Base-by-base conservation (phyloP, 495 filamentous ascomycete species). In the Aspergillus sclerotioniger region DNA sequence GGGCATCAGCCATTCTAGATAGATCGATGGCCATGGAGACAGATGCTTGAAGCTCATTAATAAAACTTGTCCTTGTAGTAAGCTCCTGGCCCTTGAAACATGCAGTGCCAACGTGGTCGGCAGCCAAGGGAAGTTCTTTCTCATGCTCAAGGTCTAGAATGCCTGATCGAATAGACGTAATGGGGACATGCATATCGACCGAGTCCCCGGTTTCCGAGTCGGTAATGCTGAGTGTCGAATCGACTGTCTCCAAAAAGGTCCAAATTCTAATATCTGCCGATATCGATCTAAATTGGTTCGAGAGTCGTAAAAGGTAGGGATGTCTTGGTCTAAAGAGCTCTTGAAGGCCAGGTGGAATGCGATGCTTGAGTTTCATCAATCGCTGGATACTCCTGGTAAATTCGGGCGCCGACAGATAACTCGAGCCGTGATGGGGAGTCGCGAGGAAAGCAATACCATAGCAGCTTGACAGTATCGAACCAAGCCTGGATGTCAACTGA, bases 241-340 rank as follows among this genome's bases (percentile, higher is more conserved):
- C 86, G 3, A 80, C 65, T 0, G 82, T 88, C 63, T 88, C 86
- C 33, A 85, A 81, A 29, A 87, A 85, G 4, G 84, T 83, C 81
- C 84, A 88, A n/a, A 89, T 71, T 48, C 82, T 84, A 45, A 88
- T 74, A 51, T 88, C 85, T 37, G 81, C 79, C 2, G 83, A 80
- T 15, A 86, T 76, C 7, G 79, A 73, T 56, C 79, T 79, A 63
- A 88, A 89, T 21, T 78, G 69, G 10, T 81, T 77, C 13, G 84
- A 80, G 35, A 87, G 69, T 29, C 67, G 64, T 55, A 80, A 63
- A 13, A 87, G 65, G 1, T 68, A 57, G 10, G 69, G 61, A 52
- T 81, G 78, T n/a, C 76, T 76, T 17, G 85, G 67, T 6, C 70
- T 74, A 6, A 87, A 71, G 13, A 82, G 68, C 4, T 79, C 71